Evolutionary conservation across 352 stramenopile genomes (phyloP), one percentile per base, ranked within the genome.

Genomic region (Globisporangium lucens): DNA sequence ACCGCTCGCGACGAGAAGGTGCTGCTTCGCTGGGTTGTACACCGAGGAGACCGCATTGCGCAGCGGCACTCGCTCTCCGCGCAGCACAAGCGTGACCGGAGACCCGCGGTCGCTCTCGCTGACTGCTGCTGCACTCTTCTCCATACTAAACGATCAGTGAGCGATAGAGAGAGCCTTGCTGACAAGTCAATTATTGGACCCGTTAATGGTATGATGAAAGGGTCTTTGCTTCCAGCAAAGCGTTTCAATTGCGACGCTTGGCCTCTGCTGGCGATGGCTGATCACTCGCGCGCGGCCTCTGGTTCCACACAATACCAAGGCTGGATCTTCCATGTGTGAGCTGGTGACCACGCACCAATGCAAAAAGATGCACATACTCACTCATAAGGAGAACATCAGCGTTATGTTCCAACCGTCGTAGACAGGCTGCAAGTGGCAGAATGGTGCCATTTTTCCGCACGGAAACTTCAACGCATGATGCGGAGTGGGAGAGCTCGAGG

Each of bases 41-140:
- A 73, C 74, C 20, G 80, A 86, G 0, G 73, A 72, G 10, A 87
- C 61, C 46, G 74, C 75, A 62, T 83, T 76, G 12, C 73, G 70
- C 0, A 83, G 62, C 38, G 69, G 67, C n/a, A 87, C 27, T 22
- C 71, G 64, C 30, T 89, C 78, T 15, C 76, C 80, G n/a, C 80
- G 80, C 55, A 84, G 58, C 30, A 72, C 76, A 20, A 89, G 73
- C 63, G 80, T 83, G 59, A 87, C 38, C 9, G 72, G 38, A 22
- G 70, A 65, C 20, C 27, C 24, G 55, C n/a, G 13, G 29, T 68
- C 33, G 35, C 36, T 65, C 29, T 24, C 65, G 20, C 5, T 56
- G 38, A 17, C n/a, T 9, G 36, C 24, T 13, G 33, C 6, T 35
- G 20, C 29, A 29, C 35, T 5, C 27, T 47, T 61, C 60, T 56